Percentiles rank a stretch among this genome's conserved stretches.
Conservation (phyloP, 495 filamentous ascomycete genomes). For the Trypethelium eluteriae region DNA sequence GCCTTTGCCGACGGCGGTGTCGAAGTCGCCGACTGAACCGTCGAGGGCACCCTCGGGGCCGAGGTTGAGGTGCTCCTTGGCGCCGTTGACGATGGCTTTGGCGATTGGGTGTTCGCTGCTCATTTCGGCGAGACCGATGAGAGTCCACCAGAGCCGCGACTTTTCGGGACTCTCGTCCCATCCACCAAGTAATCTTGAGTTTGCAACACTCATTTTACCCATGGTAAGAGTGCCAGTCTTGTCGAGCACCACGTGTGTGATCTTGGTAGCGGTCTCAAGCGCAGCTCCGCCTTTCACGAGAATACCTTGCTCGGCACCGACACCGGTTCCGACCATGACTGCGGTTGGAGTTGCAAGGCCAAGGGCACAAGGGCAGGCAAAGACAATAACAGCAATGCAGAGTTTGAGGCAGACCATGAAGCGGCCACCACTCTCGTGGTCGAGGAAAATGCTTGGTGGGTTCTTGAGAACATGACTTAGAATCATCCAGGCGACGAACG, state of each 20-base stretch:
- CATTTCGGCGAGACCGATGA: slow-evolving; percentile 88
- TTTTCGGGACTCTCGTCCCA: slow-evolving; percentile 66
- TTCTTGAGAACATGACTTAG: slow-evolving; percentile 72
- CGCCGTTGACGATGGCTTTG: slow-evolving; percentile 66
- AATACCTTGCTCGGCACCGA: slow-evolving; percentile 95
- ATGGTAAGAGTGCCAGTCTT: slow-evolving; percentile 96
- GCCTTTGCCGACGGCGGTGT: slow-evolving; percentile 75
- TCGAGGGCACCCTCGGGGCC: slow-evolving; percentile 66
- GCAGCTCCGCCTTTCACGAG: slow-evolving; percentile 93
- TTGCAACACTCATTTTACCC: slow-evolving; percentile 86
- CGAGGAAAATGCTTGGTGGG: slow-evolving; percentile 84
- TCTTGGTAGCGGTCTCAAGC: slow-evolving; percentile 82
- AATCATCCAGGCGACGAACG: slow-evolving; percentile 91
- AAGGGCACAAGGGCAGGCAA: slow-evolving; percentile 93
- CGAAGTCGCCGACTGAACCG: slow-evolving; percentile 76
- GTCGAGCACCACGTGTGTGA: slow-evolving; percentile 94
- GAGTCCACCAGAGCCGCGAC: slow-evolving; percentile 80
- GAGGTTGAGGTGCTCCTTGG: slow-evolving; percentile 65
- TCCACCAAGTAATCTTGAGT: slow-evolving; percentile 52
- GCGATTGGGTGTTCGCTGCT: slow-evolving; percentile 93
- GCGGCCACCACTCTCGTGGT: slow-evolving; percentile 71
- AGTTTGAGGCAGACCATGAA: slow-evolving; percentile 96
- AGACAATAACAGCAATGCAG: slow-evolving; percentile 97
- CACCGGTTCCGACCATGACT: slow-evolving; percentile 96
- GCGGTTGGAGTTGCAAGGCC: slow-evolving; percentile 92